Percentiles rank a stretch among this genome's conserved stretches.
phyloP scores from a whole-genome alignment of 371 early-diverging fungal genomes.

The Apophysomyces ossiformis region DNA sequence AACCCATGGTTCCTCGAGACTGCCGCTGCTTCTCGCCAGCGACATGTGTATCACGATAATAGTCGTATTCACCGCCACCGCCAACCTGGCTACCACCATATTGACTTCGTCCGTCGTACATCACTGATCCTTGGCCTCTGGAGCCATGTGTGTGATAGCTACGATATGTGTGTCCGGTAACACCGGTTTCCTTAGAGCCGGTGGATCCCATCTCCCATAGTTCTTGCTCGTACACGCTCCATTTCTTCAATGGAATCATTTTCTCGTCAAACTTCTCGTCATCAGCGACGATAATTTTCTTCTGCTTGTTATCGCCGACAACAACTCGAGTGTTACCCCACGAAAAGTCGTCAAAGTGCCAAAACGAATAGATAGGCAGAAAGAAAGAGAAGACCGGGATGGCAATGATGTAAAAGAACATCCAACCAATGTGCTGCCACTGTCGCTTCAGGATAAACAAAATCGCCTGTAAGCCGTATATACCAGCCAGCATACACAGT shows the following conservation, averaged over 20 bases:
- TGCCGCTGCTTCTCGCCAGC: conserved; percentile 15
- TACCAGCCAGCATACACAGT: conserved; percentile 70
- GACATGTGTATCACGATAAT: conserved; percentile 35
- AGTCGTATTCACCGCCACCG: conserved; percentile 36
- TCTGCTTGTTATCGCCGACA: conserved; percentile 64
- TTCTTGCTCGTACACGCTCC: conserved; percentile 87
- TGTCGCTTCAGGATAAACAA: conserved; percentile 87
- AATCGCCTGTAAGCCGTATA: conserved; percentile 87
- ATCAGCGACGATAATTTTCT: conserved; percentile 55
- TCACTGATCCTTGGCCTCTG: conserved; percentile 78
- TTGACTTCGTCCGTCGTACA: conserved; percentile 25
- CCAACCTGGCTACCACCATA: conserved; percentile 26
- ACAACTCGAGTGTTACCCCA: conserved; percentile 90
- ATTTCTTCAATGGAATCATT: conserved; percentile 84
- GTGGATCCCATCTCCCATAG: conserved; percentile 68
- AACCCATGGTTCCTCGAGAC: conserved; percentile 22
- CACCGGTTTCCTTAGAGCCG: conserved; percentile 47
- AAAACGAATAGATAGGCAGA: conserved; percentile 77
- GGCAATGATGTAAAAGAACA: conserved; percentile 84
- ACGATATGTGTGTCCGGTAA: conserved; percentile 31
- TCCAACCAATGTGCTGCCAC: conserved; percentile 86
- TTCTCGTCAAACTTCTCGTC: conserved; percentile 79
- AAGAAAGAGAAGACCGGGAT: conserved; percentile 80
- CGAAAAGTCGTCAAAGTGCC: conserved; percentile 90
- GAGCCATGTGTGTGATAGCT: conserved; percentile 58